phyloP scores from a whole-genome alignment of 768 basidiomycete genomes.

The Termitomyces titanicus region DNA sequence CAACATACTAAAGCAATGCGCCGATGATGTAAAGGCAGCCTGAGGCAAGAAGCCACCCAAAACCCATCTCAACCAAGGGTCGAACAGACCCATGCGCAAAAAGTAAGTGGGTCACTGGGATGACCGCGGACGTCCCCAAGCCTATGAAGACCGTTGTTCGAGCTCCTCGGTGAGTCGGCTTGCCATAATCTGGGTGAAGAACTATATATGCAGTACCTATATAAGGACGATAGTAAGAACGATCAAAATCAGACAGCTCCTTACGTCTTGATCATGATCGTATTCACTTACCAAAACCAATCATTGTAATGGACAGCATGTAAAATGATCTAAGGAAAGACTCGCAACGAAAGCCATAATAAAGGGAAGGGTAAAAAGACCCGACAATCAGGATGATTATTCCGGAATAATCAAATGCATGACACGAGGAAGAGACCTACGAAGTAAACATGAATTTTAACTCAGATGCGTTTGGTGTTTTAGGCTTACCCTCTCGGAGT shows the following conservation, averaged over 20 bases:
- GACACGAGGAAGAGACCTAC: conserved; percentile 57
- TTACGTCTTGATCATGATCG: conserved; percentile 19
- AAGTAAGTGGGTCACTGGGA: conserved; percentile 68
- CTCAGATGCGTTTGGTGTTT: not conserved
- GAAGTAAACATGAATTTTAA: conserved; percentile 5
- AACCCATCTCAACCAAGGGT: conserved; percentile 60
- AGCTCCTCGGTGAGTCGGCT: conserved; percentile 69
- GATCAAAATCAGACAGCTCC: conserved; percentile 7
- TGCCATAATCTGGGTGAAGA: conserved; percentile 72
- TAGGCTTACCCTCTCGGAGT: conserved; percentile 59
- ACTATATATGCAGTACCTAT: conserved; percentile 72
- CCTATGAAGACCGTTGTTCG: conserved; percentile 78
- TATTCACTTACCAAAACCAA: conserved; percentile 53
- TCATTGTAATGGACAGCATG: conserved; percentile 43
- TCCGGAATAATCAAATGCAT: conserved; percentile 74
- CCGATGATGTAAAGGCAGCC: conserved; percentile 77
- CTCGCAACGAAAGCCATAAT: conserved; percentile 77
- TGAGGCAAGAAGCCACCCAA: conserved; percentile 64
- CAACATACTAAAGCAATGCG: conserved; percentile 77
- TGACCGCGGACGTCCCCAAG: conserved; percentile 65
- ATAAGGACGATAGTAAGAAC: not conserved
- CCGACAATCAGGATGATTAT: conserved; percentile 78
- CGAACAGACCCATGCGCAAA: conserved; percentile 52
- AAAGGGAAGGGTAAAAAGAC: conserved; percentile 73
- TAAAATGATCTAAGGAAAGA: conserved; percentile 51